phyloP scores from a whole-genome alignment of 768 basidiomycete genomes.

The Sarcomyxa edulis region DNA sequence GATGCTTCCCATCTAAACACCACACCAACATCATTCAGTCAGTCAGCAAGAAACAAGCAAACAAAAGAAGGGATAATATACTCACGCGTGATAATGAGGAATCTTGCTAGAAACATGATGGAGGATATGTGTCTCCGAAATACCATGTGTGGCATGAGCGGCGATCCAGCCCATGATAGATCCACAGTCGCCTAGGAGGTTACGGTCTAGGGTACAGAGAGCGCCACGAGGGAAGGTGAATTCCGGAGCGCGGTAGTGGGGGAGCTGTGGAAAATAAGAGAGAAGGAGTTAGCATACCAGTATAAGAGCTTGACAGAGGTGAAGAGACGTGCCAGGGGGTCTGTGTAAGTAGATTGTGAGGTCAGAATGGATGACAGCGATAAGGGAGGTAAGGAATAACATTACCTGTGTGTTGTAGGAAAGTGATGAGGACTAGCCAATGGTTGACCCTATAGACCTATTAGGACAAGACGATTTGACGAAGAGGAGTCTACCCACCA shows the following conservation, averaged over 20 bases:
- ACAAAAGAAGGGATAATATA: too few relatives aligned
- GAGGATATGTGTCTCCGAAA: slow-evolving; percentile 88
- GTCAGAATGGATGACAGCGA: too few relatives aligned
- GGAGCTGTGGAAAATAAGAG: slow-evolving; percentile 83
- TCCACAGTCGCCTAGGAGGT: slow-evolving; percentile 73
- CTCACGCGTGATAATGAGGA: slow-evolving; percentile 85
- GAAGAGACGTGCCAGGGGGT: too few relatives aligned
- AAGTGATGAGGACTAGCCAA: slow-evolving; percentile 95
- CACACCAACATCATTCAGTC: slow-evolving; percentile 6
- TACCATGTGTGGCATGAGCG: slow-evolving; percentile 80
- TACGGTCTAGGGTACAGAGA: slow-evolving; percentile 85
- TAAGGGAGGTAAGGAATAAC: too few relatives aligned
- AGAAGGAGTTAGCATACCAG: too few relatives aligned
- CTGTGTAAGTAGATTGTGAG: too few relatives aligned
- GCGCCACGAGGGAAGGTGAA: slow-evolving; percentile 96
- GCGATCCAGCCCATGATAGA: slow-evolving; percentile 82
- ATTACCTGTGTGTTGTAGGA: slow-evolving; percentile 99
- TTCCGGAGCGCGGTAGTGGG: slow-evolving; percentile 85
- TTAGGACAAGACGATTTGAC: slow-evolving; percentile 1
- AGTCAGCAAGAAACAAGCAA: background rate
- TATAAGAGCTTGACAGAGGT: too few relatives aligned
- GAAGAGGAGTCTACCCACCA: slow-evolving; percentile 41
- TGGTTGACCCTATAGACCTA: slow-evolving; percentile 76
- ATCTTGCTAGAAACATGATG: slow-evolving; percentile 96
- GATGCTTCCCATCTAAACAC: slow-evolving; percentile 80